These are phyloP conservation scores for Phialemonium atrogriseum DNA, from an alignment of 2,329 filamentous ascomycete species.

Conservation along the genomic window DNA sequence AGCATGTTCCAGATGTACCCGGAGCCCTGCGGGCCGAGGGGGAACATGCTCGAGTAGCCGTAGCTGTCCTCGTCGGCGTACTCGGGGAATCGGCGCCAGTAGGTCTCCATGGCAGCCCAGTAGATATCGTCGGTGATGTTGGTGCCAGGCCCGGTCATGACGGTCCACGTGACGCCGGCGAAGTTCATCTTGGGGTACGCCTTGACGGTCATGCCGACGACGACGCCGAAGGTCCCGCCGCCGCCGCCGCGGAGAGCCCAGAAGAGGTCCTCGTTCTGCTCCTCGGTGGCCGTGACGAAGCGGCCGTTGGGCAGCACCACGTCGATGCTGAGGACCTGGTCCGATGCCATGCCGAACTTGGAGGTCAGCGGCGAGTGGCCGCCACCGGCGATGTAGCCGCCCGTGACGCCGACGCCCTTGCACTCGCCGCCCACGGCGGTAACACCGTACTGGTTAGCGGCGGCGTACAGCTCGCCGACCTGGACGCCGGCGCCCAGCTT, in stretches of 20 bases:
- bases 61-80: conserved; percentile 20
- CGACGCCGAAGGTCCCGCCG: conserved; percentile 28
- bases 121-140: conserved; percentile 33
- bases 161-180: conserved; percentile 9
- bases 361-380: conserved; percentile 45
- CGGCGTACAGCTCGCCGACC: conserved; percentile 39
- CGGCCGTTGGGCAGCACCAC: conserved; percentile 37
- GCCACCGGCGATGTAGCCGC: conserved; percentile 39
- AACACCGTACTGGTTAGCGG: conserved; percentile 34
- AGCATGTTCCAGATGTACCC: conserved; percentile 17
- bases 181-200: conserved; percentile 10
- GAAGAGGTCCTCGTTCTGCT: conserved; percentile 35
- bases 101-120: conserved; percentile 20
- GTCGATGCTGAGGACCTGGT: conserved; percentile 39
- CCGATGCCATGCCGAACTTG: conserved; percentile 39
- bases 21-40: conserved; percentile 6
- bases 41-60: conserved; percentile 20
- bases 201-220: conserved; percentile 18
- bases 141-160: conserved; percentile 21
- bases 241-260: conserved; percentile 41
- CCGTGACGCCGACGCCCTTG: conserved; percentile 40
- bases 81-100: conserved; percentile 18
- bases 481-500: conserved; percentile 42
- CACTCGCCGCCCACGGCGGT: conserved; percentile 39
- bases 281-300: conserved; percentile 30